Conservation (phyloP, 192 early-diverging fungal genomes). For the Linnemannia hyalina region DNA sequence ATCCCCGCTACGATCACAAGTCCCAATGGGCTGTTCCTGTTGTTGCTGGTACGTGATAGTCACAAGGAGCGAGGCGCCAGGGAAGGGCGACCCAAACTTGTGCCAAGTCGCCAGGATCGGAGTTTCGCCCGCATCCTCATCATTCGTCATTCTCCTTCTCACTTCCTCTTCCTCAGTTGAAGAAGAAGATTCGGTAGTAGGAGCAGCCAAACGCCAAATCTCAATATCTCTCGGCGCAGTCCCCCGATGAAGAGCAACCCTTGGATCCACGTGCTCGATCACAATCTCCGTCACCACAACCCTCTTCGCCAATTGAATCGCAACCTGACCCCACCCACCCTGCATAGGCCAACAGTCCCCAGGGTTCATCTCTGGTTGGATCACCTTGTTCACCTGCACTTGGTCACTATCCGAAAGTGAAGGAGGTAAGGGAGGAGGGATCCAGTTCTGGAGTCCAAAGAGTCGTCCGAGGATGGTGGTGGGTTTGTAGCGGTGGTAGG, state of each 20-base stretch:
- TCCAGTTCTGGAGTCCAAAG: slow-evolving; percentile 18
- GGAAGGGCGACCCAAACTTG: slow-evolving; percentile 23
- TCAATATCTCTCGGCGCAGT: slow-evolving; percentile 77
- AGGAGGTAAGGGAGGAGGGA: neutral
- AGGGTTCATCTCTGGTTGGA: slow-evolving; percentile 62
- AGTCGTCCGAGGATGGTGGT: slow-evolving; percentile 21
- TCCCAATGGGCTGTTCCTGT: neutral
- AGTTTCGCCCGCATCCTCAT: neutral
- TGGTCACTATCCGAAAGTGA: neutral
- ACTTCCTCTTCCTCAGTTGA: slow-evolving; percentile 21
- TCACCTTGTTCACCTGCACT: slow-evolving; percentile 32
- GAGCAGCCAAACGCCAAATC: slow-evolving; percentile 65
- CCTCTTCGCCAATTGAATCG: slow-evolving; percentile 65
- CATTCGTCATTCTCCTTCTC: slow-evolving; percentile 4
- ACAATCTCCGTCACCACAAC: slow-evolving; percentile 70
- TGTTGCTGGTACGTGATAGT: slow-evolving; percentile 56
- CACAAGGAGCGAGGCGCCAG: slow-evolving; percentile 26
- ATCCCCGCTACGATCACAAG: too few species aligned
- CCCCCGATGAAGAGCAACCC: slow-evolving; percentile 63
- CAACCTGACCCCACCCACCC: slow-evolving; percentile 70
- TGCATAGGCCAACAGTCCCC: slow-evolving; percentile 83
- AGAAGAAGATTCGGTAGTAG: slow-evolving; percentile 21
- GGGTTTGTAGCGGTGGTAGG: slow-evolving; percentile 53
- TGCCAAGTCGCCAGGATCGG: slow-evolving; percentile 28
- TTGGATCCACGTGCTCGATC: slow-evolving; percentile 74